Evolutionary conservation across 345 rosid genomes (phyloP).

Genomic region (Viola odorata): DNA sequence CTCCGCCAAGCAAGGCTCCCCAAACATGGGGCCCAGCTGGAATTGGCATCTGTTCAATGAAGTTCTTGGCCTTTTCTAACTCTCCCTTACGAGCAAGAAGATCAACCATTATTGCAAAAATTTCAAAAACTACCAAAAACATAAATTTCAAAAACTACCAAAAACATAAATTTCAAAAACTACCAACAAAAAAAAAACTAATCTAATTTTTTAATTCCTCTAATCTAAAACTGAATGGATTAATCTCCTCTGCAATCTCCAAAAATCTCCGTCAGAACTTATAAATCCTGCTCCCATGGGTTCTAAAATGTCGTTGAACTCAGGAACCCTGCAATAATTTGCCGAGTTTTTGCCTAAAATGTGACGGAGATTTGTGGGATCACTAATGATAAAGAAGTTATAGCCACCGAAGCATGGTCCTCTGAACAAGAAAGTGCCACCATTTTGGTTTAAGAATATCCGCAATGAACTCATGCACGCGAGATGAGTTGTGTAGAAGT

Average conservation of each 20-base stretch:
- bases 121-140: too few species aligned
- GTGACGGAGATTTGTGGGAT: conserved; percentile 13
- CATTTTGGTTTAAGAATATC: not conserved
- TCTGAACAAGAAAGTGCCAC: conserved; percentile 13
- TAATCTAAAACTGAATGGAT: conserved; percentile 8
- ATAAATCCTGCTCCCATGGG: conserved; percentile 20
- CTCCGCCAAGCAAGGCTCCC: too few species aligned
- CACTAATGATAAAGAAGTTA: conserved; percentile 10
- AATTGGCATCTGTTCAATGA: not conserved
- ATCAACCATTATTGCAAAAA: too few species aligned
- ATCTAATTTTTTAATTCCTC: not conserved
- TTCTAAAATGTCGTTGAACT: conserved; percentile 17
- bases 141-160: too few species aligned
- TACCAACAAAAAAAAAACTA: too few species aligned
- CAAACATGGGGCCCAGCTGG: too few species aligned
- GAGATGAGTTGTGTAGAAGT: not conserved
- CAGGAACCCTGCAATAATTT: conserved; percentile 17
- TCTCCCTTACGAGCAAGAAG: not conserved
- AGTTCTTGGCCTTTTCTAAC: conserved; percentile 1
- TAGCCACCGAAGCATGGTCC: too few species aligned
- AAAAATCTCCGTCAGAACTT: conserved; percentile 4
- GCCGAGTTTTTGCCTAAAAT: conserved; percentile 12
- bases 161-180: too few species aligned
- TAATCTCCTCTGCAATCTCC: conserved; percentile 20
- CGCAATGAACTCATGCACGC: conserved; percentile 3